Percentiles rank a stretch among this genome's conserved stretches.
phyloP scores from a whole-genome alignment of 1,284 basidiomycete species.

The Schizophyllum amplum region DNA sequence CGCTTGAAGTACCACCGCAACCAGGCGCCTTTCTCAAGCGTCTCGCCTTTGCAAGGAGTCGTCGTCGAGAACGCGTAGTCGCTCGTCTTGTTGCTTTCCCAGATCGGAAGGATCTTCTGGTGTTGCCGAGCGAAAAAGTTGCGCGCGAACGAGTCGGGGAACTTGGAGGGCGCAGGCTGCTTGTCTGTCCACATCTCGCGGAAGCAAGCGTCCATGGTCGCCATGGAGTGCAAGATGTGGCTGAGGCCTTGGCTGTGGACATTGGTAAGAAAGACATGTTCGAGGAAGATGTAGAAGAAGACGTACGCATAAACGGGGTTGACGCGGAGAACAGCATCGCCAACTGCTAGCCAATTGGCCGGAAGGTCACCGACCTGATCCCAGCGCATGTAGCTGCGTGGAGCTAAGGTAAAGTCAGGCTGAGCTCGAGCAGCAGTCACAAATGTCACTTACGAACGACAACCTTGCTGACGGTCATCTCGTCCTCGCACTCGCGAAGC shows the following conservation, averaged over 20 bases:
- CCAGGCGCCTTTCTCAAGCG: background rate
- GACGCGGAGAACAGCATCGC: constrained; percentile 1
- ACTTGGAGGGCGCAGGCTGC: background rate
- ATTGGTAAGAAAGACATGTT: background rate
- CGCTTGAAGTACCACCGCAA: background rate
- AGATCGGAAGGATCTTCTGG: background rate
- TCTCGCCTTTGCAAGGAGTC: background rate
- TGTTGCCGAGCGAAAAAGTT: background rate
- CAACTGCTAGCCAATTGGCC: constrained; percentile 17
- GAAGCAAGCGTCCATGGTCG: background rate
- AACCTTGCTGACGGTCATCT: constrained; percentile 3
- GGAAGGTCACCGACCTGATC: constrained; percentile 16
- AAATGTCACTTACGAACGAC: constrained; percentile 4
- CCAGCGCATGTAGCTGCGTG: constrained; percentile 13
- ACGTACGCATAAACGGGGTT: background rate
- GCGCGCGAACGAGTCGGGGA: background rate
- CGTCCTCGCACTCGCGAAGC: constrained; percentile 12
- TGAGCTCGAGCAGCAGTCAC: background rate
- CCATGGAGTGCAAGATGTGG: background rate
- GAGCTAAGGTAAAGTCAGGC: background rate
- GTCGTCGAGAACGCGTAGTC: background rate
- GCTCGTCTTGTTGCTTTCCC: background rate
- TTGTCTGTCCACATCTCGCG: background rate
- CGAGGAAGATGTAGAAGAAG: background rate
- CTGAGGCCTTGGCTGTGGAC: background rate